phyloP scores from a whole-genome alignment of 2,329 filamentous ascomycete genomes.

The Botryotinia convoluta region DNA sequence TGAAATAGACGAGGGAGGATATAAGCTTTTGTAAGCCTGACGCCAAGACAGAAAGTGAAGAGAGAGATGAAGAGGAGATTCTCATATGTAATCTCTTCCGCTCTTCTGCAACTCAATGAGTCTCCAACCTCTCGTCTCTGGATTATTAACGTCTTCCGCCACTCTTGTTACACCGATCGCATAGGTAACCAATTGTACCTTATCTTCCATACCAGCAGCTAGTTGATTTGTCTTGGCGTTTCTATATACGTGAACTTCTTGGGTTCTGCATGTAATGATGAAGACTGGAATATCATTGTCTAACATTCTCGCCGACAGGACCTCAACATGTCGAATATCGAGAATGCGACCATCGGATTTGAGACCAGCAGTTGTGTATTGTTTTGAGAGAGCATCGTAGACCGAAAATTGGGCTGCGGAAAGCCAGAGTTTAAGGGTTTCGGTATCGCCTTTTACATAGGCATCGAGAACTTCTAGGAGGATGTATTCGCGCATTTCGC shows the following conservation, averaged over 20 bases:
- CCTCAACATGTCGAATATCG: conserved; percentile 92
- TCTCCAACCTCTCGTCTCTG: conserved; percentile 94
- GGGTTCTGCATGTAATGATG: conserved; percentile 92
- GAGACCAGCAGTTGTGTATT: conserved; percentile 89
- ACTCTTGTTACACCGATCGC: conserved; percentile 93
- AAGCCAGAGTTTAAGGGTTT: conserved; percentile 90
- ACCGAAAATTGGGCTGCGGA: conserved; percentile 95
- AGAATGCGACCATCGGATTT: conserved; percentile 94
- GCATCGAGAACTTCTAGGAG: conserved; percentile 95
- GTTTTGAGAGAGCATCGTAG: conserved; percentile 93
- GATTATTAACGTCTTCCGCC: conserved; percentile 93
- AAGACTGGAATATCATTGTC: conserved; percentile 92
- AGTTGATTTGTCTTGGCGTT: conserved; percentile 87
- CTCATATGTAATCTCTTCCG: conserved; percentile 80
- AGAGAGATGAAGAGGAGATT: neutral
- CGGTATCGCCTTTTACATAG: conserved; percentile 93
- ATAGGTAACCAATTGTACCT: conserved; percentile 96
- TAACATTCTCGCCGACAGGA: conserved; percentile 74
- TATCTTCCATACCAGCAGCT: conserved; percentile 97
- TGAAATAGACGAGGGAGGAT: neutral
- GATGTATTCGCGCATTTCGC: conserved; percentile 96
- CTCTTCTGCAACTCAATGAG: conserved; percentile 99
- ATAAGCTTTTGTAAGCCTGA: neutral
- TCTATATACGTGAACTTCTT: conserved; percentile 95
- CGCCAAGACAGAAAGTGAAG: neutral